A percentile compares a stretch with the other conserved stretches of the same genome.
These are phyloP conservation scores for Dissophora ornata DNA, from an alignment of 192 early-diverging fungal genomes.

Conservation along the genomic window DNA sequence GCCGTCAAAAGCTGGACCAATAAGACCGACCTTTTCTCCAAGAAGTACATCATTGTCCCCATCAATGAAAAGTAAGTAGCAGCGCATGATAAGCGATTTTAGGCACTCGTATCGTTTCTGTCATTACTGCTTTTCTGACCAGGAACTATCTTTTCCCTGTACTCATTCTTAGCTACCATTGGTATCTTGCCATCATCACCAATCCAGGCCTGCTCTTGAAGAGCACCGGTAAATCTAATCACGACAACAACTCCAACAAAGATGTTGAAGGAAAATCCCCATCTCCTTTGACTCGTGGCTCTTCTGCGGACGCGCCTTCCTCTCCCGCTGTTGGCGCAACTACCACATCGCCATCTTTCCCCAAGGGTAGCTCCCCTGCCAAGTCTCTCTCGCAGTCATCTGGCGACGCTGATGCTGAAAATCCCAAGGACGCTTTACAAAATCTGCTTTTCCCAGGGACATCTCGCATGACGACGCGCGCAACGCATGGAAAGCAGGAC, in stretches of 20 bases:
- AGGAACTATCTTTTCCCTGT: not conserved
- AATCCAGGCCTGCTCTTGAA: constrained; percentile 69
- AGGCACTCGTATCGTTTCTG: no score
- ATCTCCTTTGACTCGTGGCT: not conserved
- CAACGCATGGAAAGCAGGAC: not conserved
- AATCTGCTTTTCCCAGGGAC: no score
- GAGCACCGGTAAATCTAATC: not conserved
- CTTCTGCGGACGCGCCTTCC: no score
- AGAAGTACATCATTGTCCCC: constrained; percentile 79
- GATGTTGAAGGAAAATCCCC: not conserved
- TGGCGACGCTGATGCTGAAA: no score
- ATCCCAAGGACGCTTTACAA: no score
- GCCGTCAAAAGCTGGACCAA: constrained; percentile 80
- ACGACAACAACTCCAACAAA: not conserved
- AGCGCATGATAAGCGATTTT: no score
- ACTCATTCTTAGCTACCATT: constrained; percentile 77
- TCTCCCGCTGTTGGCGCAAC: not conserved
- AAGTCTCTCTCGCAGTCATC: not conserved
- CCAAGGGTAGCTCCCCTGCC: not conserved
- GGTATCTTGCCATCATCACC: constrained; percentile 84
- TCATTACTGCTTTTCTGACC: not conserved
- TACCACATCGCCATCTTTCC: not conserved
- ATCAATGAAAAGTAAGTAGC: constrained; percentile 80
- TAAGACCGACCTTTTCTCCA: constrained; percentile 77
- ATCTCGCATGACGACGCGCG: not conserved